Conservation (phyloP, 2,329 filamentous ascomycete species). For the Cladosporium halotolerans region DNA sequence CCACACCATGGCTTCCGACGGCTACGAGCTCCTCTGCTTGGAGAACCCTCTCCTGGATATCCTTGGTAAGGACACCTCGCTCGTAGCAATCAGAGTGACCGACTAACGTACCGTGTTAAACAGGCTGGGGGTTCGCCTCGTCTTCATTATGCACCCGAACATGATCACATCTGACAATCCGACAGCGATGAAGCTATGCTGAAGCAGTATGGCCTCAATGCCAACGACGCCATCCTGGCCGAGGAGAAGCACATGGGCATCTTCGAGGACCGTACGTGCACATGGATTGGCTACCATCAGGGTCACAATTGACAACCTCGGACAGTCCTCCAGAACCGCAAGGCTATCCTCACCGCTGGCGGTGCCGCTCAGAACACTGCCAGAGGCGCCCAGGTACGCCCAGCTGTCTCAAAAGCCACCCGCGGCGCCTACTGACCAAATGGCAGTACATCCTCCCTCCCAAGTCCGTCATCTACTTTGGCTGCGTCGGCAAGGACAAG, state of each 20-base stretch:
- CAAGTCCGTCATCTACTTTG: conserved; percentile 87
- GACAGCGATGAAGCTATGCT: conserved; percentile 73
- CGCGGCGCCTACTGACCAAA: neutral
- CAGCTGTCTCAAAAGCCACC: neutral
- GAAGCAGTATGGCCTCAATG: conserved; percentile 86
- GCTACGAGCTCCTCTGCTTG: conserved; percentile 84
- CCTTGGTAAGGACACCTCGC: conserved; percentile 54
- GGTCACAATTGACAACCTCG: neutral
- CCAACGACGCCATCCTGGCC: conserved; percentile 95
- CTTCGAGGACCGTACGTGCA: conserved; percentile 62
- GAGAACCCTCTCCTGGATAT: conserved; percentile 99
- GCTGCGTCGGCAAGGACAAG: conserved; percentile 91
- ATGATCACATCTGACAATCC: conserved; percentile 10
- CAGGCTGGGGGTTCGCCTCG: neutral
- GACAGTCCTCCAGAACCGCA: conserved; percentile 65
- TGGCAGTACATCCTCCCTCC: conserved; percentile 76
- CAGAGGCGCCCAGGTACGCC: conserved; percentile 69
- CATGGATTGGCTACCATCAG: conserved; percentile 39
- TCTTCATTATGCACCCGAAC: too few relatives aligned
- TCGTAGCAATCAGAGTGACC: neutral
- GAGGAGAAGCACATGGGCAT: conserved; percentile 83
- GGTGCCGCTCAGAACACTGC: conserved; percentile 97
- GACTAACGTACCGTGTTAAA: conserved; percentile 7
- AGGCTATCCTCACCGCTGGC: conserved; percentile 90
- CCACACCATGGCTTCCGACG: conserved; percentile 32